Percentiles rank a stretch among this genome's conserved stretches.
These are phyloP conservation scores for Podosphaera aphanis DNA, from an alignment of 2,329 filamentous ascomycete genomes.

Conservation along the genomic window DNA sequence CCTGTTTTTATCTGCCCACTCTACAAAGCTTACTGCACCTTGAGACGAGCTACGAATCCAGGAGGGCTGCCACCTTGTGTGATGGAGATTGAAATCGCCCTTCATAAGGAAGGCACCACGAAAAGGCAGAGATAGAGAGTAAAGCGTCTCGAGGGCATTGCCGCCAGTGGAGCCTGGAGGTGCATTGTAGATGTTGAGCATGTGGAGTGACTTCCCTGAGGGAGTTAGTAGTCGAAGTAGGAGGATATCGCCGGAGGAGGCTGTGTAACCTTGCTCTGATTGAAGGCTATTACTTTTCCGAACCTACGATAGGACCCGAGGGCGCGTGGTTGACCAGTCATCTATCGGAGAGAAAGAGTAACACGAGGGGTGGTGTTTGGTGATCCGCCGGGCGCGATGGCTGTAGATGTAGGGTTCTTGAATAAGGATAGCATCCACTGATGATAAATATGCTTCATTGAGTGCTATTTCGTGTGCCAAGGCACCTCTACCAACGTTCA, in stretches of 20 bases:
- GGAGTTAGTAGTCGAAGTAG: background rate
- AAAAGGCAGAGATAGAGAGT: background rate
- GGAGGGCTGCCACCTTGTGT: too few species aligned
- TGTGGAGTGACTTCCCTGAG: background rate
- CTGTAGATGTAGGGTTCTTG: background rate
- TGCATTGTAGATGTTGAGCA: background rate
- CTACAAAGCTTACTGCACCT: too few species aligned
- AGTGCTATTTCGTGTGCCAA: background rate
- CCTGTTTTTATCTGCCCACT: too few species aligned
- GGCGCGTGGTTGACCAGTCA: background rate
- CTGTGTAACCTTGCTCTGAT: background rate
- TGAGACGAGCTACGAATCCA: too few species aligned
- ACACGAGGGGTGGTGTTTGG: background rate
- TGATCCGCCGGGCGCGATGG: background rate
- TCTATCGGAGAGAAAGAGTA: background rate
- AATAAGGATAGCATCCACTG: background rate
- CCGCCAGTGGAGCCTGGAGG: background rate
- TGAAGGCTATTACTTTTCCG: background rate
- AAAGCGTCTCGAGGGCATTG: background rate
- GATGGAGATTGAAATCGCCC: background rate
- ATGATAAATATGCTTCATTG: background rate
- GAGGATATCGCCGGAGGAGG: background rate
- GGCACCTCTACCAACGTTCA: background rate
- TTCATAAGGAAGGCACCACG: background rate
- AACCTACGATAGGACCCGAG: background rate